These are phyloP conservation scores for Geopyxis carbonaria DNA, from an alignment of 495 filamentous ascomycete species.

Conservation along the genomic window DNA sequence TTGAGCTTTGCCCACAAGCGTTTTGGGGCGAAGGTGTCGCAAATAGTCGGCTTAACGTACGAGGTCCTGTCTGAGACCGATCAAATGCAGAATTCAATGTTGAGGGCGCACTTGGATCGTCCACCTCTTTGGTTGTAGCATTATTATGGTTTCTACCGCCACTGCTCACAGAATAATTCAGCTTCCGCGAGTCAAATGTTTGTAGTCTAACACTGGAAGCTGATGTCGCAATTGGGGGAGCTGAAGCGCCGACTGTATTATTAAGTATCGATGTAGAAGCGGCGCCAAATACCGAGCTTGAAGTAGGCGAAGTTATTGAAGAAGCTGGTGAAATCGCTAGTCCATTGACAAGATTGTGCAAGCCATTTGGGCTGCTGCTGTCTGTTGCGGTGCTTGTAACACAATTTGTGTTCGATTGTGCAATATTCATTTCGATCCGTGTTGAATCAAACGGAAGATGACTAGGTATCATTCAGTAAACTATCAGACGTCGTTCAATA, in stretches of 20 bases:
- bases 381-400: no score
- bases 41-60: conserved; percentile 24
- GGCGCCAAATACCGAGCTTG: conserved; percentile 7
- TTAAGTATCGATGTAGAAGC: background rate
- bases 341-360: conserved; percentile 4
- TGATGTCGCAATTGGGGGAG: background rate
- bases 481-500: no score
- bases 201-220: conserved; percentile 11
- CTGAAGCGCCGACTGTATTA: background rate
- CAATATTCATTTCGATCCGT: no score
- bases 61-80: conserved; percentile 17
- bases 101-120: conserved; percentile 30
- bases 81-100: conserved; percentile 15
- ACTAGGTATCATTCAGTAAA: no score
- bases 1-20: conserved; percentile 21
- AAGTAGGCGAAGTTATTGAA: background rate
- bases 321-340: conserved; percentile 1
- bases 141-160: conserved; percentile 10
- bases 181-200: conserved; percentile 13
- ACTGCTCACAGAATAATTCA: conserved; percentile 11
- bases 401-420: no score
- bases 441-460: no score
- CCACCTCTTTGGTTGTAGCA: conserved; percentile 28
- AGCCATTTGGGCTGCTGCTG: background rate
- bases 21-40: conserved; percentile 23